These are phyloP conservation scores for Verticillium tricorpus DNA, from an alignment of 2,329 filamentous ascomycete species.

Conservation along the genomic window DNA sequence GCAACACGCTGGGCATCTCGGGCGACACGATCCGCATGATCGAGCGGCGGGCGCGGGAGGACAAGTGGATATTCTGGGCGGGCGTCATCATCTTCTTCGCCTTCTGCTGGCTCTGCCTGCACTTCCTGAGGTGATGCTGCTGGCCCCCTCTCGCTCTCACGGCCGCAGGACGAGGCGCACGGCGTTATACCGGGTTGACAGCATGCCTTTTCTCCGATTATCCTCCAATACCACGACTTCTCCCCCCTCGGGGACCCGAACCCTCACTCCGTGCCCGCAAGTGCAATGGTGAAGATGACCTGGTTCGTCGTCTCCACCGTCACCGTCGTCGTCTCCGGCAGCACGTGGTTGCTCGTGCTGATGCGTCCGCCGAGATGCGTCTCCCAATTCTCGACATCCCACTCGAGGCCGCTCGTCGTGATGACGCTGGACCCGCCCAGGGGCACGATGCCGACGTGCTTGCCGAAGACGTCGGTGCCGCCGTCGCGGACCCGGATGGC, in stretches of 20 bases:
- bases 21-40: constrained; percentile 98
- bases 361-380: constrained; percentile 70
- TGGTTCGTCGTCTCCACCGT: constrained; percentile 58
- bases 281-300: constrained; percentile 71
- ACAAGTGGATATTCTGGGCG: constrained; percentile 96
- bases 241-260: neutral
- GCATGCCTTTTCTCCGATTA: neutral
- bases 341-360: constrained; percentile 77
- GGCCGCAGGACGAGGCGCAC: constrained; percentile 1
- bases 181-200: constrained; percentile 5
- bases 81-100: constrained; percentile 82
- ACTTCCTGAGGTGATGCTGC: constrained; percentile 64
- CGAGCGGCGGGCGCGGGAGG: constrained; percentile 83
- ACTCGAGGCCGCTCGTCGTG: constrained; percentile 75
- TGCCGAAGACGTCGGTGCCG: constrained; percentile 56
- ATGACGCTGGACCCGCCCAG: constrained; percentile 76
- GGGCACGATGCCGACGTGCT: constrained; percentile 83
- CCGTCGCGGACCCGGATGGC: constrained; percentile 58
- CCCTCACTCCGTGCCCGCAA: constrained; percentile 27
- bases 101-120: constrained; percentile 89
- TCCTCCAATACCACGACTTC: neutral
- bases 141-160: neutral
- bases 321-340: constrained; percentile 53
- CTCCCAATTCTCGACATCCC: constrained; percentile 82
- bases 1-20: constrained; percentile 87